These are phyloP conservation scores for Dothiorella sarmentorum DNA, from an alignment of 2,329 filamentous ascomycete species.

Conservation along the genomic window DNA sequence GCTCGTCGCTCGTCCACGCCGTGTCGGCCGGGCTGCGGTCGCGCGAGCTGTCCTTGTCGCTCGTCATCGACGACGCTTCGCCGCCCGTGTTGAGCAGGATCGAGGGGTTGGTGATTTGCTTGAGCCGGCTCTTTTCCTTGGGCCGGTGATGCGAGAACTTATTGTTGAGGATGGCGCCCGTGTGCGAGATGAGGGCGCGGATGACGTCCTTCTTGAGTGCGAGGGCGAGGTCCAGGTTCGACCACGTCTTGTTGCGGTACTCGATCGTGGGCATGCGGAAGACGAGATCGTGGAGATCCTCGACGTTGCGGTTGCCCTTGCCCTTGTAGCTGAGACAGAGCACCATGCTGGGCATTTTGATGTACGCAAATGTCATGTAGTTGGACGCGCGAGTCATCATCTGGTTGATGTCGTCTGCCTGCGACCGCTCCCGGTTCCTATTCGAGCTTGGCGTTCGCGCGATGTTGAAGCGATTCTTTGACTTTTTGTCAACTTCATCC, in stretches of 20 bases:
- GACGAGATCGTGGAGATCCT: constrained; percentile 96
- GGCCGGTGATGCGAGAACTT: constrained; percentile 90
- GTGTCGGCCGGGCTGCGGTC: constrained; percentile 29
- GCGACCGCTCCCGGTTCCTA: constrained; percentile 51
- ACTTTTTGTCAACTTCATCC: constrained; percentile 26
- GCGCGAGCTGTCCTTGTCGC: constrained; percentile 25
- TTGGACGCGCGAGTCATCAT: constrained; percentile 95
- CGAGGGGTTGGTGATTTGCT: constrained; percentile 78
- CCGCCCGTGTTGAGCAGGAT: constrained; percentile 52
- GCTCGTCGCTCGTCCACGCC: background rate
- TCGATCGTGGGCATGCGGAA: constrained; percentile 93
- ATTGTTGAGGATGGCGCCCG: constrained; percentile 94
- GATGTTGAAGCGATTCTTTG: constrained; percentile 35
- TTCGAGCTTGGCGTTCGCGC: constrained; percentile 39
- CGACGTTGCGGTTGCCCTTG: constrained; percentile 88
- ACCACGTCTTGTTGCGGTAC: constrained; percentile 99
- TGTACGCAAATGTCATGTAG: constrained; percentile 95
- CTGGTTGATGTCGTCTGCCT: constrained; percentile 85
- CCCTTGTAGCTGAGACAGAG: constrained; percentile 96
- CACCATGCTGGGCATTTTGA: constrained; percentile 92
- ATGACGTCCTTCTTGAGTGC: constrained; percentile 93
- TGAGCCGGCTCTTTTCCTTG: constrained; percentile 72
- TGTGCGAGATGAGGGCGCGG: constrained; percentile 89
- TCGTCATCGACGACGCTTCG: background rate
- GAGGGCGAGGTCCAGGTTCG: constrained; percentile 88